Evolutionary conservation across 805 yeast genomes (phyloP).

Genomic region (Myxozyma kluyveri): DNA sequence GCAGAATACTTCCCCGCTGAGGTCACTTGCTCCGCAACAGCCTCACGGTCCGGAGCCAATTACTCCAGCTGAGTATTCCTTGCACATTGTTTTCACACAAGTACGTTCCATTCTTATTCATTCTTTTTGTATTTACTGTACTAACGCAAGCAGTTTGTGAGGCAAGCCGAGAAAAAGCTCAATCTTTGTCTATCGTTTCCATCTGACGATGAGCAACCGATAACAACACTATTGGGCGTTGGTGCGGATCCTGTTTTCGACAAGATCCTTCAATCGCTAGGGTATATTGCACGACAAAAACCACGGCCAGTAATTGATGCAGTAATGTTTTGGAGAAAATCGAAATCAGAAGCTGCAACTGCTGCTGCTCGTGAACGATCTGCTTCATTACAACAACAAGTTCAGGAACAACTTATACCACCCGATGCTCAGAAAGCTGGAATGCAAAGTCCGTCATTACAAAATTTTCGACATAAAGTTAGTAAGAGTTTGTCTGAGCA

Average conservation of each 20-base stretch:
- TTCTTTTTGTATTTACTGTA: background rate
- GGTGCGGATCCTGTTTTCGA: constrained; percentile 88
- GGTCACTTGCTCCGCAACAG: background rate
- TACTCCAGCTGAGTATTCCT: constrained; percentile 82
- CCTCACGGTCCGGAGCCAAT: constrained; percentile 47
- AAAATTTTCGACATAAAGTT: constrained; percentile 24
- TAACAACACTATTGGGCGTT: constrained; percentile 72
- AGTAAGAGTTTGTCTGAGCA: constrained; percentile 26
- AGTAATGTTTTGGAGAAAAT: constrained; percentile 96
- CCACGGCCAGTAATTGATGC: constrained; percentile 97
- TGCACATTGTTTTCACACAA: constrained; percentile 91
- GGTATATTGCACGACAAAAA: constrained; percentile 82
- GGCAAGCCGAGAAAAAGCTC: constrained; percentile 86
- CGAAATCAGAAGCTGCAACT: constrained; percentile 80
- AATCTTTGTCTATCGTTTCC: constrained; percentile 67
- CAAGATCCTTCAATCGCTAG: constrained; percentile 77
- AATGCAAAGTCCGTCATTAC: background rate
- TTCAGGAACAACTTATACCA: background rate
- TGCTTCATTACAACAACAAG: constrained; percentile 1
- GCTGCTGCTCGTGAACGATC: constrained; percentile 35
- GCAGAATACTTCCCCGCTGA: background rate
- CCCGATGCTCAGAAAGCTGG: background rate
- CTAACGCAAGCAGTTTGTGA: constrained; percentile 55
- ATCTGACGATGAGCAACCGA: constrained; percentile 69
- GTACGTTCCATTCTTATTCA: constrained; percentile 23